These are phyloP conservation scores for Cystofilobasidium ferigula DNA, from an alignment of 768 basidiomycete genomes.

Conservation along the genomic window DNA sequence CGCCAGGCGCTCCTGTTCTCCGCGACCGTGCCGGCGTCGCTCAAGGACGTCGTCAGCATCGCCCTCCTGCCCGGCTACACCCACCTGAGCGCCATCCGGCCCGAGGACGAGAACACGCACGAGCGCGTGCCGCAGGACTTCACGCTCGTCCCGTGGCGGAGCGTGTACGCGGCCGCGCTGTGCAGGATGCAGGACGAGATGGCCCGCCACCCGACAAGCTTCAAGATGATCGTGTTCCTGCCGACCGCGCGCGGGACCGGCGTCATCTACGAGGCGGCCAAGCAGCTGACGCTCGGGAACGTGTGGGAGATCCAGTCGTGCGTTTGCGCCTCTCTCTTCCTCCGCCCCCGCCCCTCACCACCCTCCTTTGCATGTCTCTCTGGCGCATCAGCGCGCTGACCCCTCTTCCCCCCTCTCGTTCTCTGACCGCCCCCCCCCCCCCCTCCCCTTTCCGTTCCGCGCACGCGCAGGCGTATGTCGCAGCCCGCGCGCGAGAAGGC, in stretches of 20 bases:
- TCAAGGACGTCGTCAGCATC: slow-evolving; percentile 35
- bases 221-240: slow-evolving; percentile 49
- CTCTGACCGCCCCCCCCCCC: neutral
- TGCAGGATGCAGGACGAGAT: neutral
- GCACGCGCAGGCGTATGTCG: slow-evolving; percentile 9
- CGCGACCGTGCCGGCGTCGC: slow-evolving; percentile 63
- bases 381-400: no score
- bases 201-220: neutral
- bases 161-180: neutral
- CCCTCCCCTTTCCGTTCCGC: neutral
- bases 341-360: neutral
- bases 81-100: slow-evolving; percentile 6
- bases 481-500: slow-evolving; percentile 10
- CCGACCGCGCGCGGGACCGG: slow-evolving; percentile 55
- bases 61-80: slow-evolving; percentile 4
- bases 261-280: slow-evolving; percentile 39
- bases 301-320: slow-evolving; percentile 51
- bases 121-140: slow-evolving; percentile 12
- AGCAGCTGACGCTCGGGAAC: slow-evolving; percentile 29
- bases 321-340: neutral
- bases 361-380: neutral
- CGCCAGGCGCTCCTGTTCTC: slow-evolving; percentile 87
- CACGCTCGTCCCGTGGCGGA: neutral
- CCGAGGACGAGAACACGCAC: slow-evolving; percentile 20
- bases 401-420: slow-evolving; percentile 41